Base-by-base conservation (phyloP, 2,329 filamentous ascomycete genomes). In the Penicillium vulpinum region DNA sequence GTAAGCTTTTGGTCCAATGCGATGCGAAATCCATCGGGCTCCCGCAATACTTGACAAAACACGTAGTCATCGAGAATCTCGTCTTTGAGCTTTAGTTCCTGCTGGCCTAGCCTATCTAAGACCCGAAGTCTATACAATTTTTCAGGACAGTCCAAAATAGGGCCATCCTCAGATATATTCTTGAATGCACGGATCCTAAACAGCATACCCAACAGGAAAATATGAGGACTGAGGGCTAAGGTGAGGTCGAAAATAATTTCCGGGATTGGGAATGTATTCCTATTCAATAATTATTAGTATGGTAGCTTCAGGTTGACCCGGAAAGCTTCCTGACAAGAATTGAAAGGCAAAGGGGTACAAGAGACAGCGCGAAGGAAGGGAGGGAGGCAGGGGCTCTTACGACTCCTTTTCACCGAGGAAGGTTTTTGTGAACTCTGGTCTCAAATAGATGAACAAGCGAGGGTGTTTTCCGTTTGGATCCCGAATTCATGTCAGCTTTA, bases 61-160 rank as follows among this genome's bases (percentile, higher is more conserved):
- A 76, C 53, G 53, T 63, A 65, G 46, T 69, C 53, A 64, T 74
- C 58, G 7, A 70, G 55, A 24, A 75, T 64, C 54, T 72, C 61
- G 31, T 67, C 60, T 54, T 70, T 71, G 1, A 77, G 48, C 58
- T 59, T 67, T 41, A 77, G 48, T 60, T 61, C 58, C 62, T 75
- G 66, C 62, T 75, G 31, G 48, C 70, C 67, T 6, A 67, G 52
- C 24, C 67, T 64, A 58, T 71, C 55, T 28, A 69, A 53, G 52
- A 77, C 67, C n/a, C 61, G 45, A 18, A 76, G 64, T 47, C 66
- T 69, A 50, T 74, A 76, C 4, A 76, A 48, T 54, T 75, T 71
- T 58, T 75, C 62, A 13, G 64, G 50, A 40, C 47, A 71, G 51
- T 70, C 66, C 48, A 77, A 29, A 40, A 70, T 65, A 13, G 65